Percentiles rank a stretch among this genome's conserved stretches.
phyloP scores from a whole-genome alignment of 1,284 basidiomycete genomes.

The Marasmius tenuissimus region DNA sequence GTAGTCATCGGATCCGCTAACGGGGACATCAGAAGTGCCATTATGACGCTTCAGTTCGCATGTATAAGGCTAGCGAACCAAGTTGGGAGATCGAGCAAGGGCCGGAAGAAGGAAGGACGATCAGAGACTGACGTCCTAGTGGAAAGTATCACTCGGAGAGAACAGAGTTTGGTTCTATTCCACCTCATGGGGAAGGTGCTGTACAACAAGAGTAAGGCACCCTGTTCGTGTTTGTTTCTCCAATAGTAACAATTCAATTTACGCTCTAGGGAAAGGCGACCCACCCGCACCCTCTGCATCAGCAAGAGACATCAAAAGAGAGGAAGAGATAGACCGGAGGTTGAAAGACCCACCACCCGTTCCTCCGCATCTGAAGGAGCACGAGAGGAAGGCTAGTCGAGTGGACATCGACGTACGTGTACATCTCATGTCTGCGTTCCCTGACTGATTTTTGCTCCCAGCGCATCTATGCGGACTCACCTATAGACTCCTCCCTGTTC shows the following conservation, averaged over 20 bases:
- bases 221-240: constrained; percentile 22
- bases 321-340: constrained; percentile 52
- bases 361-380: constrained; percentile 55
- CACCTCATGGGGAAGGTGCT: constrained; percentile 92
- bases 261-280: constrained; percentile 67
- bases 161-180: constrained; percentile 87
- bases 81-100: constrained; percentile 18
- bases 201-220: constrained; percentile 86
- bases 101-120: constrained; percentile 31
- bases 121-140: constrained; percentile 37
- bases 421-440: neutral
- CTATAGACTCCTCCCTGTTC: constrained; percentile 88
- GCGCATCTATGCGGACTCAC: constrained; percentile 77
- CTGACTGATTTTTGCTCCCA: neutral
- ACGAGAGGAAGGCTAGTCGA: constrained; percentile 70
- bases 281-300: constrained; percentile 50
- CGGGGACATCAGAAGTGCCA: constrained; percentile 90
- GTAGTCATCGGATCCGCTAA: constrained; percentile 76
- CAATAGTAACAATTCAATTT: neutral
- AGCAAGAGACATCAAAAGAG: constrained; percentile 56
- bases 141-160: constrained; percentile 76
- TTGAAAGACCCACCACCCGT: constrained; percentile 53
- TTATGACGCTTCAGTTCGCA: constrained; percentile 90
- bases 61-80: constrained; percentile 38
- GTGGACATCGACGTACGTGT: constrained; percentile 79